Evolutionary conservation across 2,329 filamentous ascomycete species (phyloP), one percentile per base, ranked within the genome.

Genomic region (Aureobasidium sp.): DNA sequence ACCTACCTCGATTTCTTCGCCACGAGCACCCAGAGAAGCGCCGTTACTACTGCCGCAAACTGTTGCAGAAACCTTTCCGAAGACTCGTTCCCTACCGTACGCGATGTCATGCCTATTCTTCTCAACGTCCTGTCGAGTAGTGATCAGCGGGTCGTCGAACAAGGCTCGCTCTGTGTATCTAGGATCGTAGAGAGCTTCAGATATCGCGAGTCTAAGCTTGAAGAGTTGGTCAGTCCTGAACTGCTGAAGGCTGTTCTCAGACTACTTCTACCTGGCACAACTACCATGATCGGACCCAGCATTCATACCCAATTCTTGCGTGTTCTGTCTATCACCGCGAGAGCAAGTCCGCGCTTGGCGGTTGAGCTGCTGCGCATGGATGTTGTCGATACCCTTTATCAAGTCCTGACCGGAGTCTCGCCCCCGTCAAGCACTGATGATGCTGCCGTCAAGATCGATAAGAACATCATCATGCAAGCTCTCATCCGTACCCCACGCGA

Each of bases 1-100:
- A 95, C 90, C 0, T 97, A 94, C 72, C 83, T 99, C 62, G 94
- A 99, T 72, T 99, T 99, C 76, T 99, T 99, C 70, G 89, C 93
- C 16, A 99, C 94, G 0, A 94, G 93, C 74, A 97, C 94, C 2
- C 94, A 99, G 75, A 86, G 94, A 66, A 97, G 93, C 15, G 94
- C 94, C 7, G 94, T 99, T 8, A 97, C 92, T 3, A 99, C 93
- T 13, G 94, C 95, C 10, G 95, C 94, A 61, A 99, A 99, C 71
- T 99, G 94, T 77, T 99, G 95, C 74, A 89, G 94, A 65, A 97
- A 97, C 71, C 94, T 99, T 21, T 90, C 92, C 1, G 88, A 93
- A 68, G 94, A 97, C 69, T 95, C 91, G 0, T 99, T 99, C 71
- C 80, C 86, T 1, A 92, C 95, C 11, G 89, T 99, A 53, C 86